Evolutionary conservation across 176 grass and related monocot species (phyloP).

Genomic region (Luzula sylvatica): DNA sequence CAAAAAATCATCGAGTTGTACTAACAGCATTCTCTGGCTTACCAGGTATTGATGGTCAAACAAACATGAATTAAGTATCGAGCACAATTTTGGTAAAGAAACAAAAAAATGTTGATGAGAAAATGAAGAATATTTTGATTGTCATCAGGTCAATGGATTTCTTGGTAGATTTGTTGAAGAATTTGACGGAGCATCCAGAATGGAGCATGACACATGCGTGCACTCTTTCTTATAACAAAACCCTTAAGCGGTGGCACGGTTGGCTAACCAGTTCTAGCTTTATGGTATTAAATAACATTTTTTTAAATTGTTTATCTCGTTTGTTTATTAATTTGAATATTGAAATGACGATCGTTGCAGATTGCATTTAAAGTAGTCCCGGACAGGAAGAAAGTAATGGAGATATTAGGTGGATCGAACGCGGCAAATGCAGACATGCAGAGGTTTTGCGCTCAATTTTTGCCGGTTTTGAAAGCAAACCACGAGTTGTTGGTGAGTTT

Average conservation of each 20-base stretch:
- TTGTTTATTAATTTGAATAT: not conserved
- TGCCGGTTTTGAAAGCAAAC: constrained; percentile 26
- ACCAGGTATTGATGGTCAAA: constrained; percentile 23
- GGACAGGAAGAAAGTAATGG: constrained; percentile 31
- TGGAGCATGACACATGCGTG: constrained; percentile 28
- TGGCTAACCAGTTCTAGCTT: constrained; percentile 34
- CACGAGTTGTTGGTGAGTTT: constrained; percentile 28
- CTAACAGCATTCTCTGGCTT: constrained; percentile 40
- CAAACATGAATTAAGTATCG: not conserved
- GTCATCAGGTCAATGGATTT: constrained; percentile 36
- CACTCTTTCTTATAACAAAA: constrained; percentile 30
- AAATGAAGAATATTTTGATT: constrained; percentile 2
- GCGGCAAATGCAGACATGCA: constrained; percentile 30
- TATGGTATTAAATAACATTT: constrained; percentile 19
- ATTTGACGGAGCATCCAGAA: constrained; percentile 18
- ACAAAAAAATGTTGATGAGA: not conserved
- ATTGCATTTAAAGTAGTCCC: constrained; percentile 32
- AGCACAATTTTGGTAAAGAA: not conserved
- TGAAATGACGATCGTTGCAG: constrained; percentile 1
- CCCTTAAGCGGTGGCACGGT: constrained; percentile 35
- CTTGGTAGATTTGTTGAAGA: constrained; percentile 27
- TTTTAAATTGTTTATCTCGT: not conserved
- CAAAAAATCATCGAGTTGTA: constrained; percentile 36
- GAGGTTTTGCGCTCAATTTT: constrained; percentile 21
- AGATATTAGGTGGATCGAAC: constrained; percentile 21